Percentiles rank a stretch among this genome's conserved stretches.
Evolutionary conservation across 176 grass and related monocot species (phyloP).

Genomic region (Phyllostachys edulis): DNA sequence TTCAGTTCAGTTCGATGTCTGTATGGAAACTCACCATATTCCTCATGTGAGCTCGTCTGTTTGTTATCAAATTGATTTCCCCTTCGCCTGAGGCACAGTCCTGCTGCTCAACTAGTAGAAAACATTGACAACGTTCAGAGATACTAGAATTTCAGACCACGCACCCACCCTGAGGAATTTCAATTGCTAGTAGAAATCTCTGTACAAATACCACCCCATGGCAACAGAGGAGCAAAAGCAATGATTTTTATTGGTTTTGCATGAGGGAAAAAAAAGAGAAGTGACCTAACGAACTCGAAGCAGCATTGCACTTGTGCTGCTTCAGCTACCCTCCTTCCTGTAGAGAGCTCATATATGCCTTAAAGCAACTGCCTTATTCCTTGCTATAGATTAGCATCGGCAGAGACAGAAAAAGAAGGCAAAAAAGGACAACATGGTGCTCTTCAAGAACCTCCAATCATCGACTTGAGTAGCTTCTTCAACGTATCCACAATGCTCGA

Average conservation of each 20-base stretch:
- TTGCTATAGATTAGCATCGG: constrained; percentile 9
- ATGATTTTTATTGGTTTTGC: not conserved
- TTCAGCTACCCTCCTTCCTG: constrained; percentile 5
- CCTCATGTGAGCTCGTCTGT: constrained; percentile 1
- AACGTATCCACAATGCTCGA: constrained; percentile 79
- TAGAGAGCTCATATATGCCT: not conserved
- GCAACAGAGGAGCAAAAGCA: not conserved
- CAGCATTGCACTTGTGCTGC: constrained; percentile 31
- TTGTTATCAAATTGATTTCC: not conserved
- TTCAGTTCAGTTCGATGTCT: not conserved
- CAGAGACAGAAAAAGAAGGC: not conserved
- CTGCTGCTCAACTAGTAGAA: not conserved
- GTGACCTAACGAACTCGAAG: constrained; percentile 5
- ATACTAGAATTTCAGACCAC: not conserved
- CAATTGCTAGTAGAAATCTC: not conserved
- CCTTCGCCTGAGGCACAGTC: not conserved
- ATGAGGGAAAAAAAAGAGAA: not conserved
- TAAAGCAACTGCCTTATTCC: constrained; percentile 10
- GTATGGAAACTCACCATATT: not conserved
- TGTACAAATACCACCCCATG: constrained; percentile 9
- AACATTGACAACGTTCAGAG: constrained; percentile 12
- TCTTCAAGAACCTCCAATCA: constrained; percentile 52
- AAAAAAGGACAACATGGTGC: not conserved
- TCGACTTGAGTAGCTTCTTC: constrained; percentile 69
- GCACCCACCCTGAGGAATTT: not conserved